Base-by-base conservation (phyloP, 495 filamentous ascomycete species). In the Endocarpon pusillum region DNA sequence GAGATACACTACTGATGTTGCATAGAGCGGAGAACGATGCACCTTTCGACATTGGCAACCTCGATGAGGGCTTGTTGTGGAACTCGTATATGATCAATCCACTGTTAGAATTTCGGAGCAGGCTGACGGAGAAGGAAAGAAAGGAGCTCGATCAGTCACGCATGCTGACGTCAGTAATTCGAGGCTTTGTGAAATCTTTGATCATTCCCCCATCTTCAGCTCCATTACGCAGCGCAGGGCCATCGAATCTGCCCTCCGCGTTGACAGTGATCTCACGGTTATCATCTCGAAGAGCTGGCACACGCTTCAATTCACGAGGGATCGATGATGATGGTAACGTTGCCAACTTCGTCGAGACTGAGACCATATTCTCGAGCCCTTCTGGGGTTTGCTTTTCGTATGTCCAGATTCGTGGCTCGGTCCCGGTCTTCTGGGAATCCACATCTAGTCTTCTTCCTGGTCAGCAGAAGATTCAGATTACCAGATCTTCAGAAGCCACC, bases 261-360 rank as follows among this genome's bases (percentile, higher is more conserved):
- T 58, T 97, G 37, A 94, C 86, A 3, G 59, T 96, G 14, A 86
- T 94, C 21, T 96, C 89, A 4, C 74, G 91, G 12, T 62, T 94
- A 33, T 94, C 86, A 5, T 96, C 89, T 48, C 67, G 74, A 42
- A 77, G 85, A 55, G 89, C 91, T 31, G 89, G 89, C 10, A 97
- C 89, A 15, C 67, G 89, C 37, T 97, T 96, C 61, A 96, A 97
- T 54, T 79, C 86, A 20, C 69, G 89, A 37, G 89, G 89, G 25
- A 93, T 96, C 39, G 89, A 97, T 46, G 89, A 97, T 56, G 86
- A 96, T 47, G 89, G 89, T 10, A 77, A 96, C 49, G 91, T 94
- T 12, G 85, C 91, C 22, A 96, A 96, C 49, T 94, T 78, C 44
- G 75, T 78, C n/a, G 73, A 78, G 43, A 73, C 70, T 0, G 75